Evolutionary conservation across 225 moss, liverwort and hornwort genomes (phyloP), one percentile per base, ranked within the genome.

Genomic region (Bryum argenteum): DNA sequence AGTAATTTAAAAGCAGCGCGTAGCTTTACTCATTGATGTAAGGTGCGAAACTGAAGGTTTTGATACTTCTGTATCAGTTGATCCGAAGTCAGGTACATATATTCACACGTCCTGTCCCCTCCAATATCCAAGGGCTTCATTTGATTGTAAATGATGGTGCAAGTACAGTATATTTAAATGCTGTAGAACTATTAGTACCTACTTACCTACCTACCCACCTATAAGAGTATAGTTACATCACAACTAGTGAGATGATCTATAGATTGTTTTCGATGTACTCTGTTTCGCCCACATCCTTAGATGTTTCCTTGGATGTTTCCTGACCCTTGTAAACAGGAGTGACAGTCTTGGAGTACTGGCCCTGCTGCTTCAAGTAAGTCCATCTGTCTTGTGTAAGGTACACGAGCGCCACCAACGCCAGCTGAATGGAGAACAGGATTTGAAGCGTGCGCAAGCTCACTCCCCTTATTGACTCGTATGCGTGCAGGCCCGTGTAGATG

Each of bases 341-440:
- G 39, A 76, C 59, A 11, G 80, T 72, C 81, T 82, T 84, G 20
- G 72, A 77, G 19, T 53, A 52, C 20, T 33, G 66, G 51, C 86
- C 73, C 67, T 92, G 92, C 1, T 72, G 67, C 14, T 61, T 8
- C 56, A 83, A 60, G 62, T 86, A 84, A 12, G 75, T 63, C 67
- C 69, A 89, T 43, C 87, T 74, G 56, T 91, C 91, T 61, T 91
- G 88, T 57, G 84, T 18, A 41, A 93, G 57, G 72, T 91, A 93
- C 12, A 81, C n/a, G 8, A 89, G 21, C n/a, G 71, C 81, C 66
- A 89, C 72, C 17, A 82, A n/a, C 13, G 82, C 66, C 9, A 91
- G 42, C 62, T 87, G 74, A 38, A 91, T 33, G 12, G 91, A 83
- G 73, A 93, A 93, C 7, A 82, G 11, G 3, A 83, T 84, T 8